Conservation (phyloP, 345 rosid genomes). For the Gossypium australe region DNA sequence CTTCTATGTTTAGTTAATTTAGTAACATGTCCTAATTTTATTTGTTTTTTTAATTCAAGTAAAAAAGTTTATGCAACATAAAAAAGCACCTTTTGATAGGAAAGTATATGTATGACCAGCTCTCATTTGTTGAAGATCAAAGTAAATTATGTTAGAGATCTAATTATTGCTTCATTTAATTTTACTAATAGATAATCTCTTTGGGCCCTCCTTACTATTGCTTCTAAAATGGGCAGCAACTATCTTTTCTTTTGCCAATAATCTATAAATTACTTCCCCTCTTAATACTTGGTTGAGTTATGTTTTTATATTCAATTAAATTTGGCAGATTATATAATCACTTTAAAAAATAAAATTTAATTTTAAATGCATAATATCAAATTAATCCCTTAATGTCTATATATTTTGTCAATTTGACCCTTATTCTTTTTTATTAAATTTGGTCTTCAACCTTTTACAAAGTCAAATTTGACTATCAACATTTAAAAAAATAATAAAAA, state of each 20-base stretch:
- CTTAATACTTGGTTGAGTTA: neutral
- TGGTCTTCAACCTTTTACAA: no score
- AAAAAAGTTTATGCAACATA: neutral
- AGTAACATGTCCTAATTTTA: neutral
- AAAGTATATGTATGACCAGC: neutral
- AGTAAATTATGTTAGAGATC: neutral
- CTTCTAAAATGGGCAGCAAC: neutral
- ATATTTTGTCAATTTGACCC: no score
- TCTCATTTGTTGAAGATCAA: neutral
- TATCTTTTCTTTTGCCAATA: neutral
- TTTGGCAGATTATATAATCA: no score
- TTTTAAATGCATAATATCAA: no score
- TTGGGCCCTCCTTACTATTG: neutral
- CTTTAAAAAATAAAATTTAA: no score
- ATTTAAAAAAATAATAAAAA: no score
- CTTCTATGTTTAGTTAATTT: neutral
- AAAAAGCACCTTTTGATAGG: neutral
- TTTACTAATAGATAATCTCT: neutral
- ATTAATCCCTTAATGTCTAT: no score
- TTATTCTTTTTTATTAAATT: no score
- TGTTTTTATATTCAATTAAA: no score
- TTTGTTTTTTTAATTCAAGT: neutral
- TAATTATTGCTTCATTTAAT: no score
- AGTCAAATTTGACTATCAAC: no score
- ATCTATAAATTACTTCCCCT: neutral